Evolutionary conservation across 1,139 yeast species (phyloP).

Genomic region (Yarrowia galli): DNA sequence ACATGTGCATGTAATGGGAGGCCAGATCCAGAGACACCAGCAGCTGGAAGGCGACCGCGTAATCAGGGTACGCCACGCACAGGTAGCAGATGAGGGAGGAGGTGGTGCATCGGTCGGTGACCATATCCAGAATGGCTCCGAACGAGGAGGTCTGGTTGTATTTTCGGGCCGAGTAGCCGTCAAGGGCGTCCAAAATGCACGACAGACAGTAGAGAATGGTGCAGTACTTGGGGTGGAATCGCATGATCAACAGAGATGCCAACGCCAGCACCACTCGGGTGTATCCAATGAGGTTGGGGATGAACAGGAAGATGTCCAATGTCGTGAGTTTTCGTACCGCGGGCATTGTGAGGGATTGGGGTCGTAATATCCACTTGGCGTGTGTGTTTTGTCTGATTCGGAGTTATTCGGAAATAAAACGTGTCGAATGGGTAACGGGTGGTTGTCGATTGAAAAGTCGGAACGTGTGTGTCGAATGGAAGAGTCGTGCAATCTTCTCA

Average conservation of each 20-base stretch:
- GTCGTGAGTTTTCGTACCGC: conserved; percentile 48
- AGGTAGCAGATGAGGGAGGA: conserved; percentile 86
- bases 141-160: conserved; percentile 88
- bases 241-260: conserved; percentile 81
- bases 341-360: conserved; percentile 14
- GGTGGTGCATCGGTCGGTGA: conserved; percentile 97
- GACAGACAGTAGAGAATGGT: conserved; percentile 82
- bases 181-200: conserved; percentile 93
- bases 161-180: conserved; percentile 93
- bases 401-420: conserved; percentile 15
- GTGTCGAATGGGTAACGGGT: background rate
- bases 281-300: conserved; percentile 93
- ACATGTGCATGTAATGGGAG: conserved; percentile 98
- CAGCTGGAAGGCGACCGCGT: conserved; percentile 77
- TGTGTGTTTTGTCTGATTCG: background rate
- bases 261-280: conserved; percentile 81
- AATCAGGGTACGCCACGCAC: conserved; percentile 76
- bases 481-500: background rate
- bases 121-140: conserved; percentile 99
- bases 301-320: conserved; percentile 69
- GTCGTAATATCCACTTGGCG: too few relatives aligned
- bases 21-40: conserved; percentile 89
- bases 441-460: background rate
- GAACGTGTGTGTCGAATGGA: background rate
- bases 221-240: conserved; percentile 79